These are phyloP conservation scores for Phytomonas sp. DNA, from an alignment of 208 protist species.

Conservation along the genomic window DNA sequence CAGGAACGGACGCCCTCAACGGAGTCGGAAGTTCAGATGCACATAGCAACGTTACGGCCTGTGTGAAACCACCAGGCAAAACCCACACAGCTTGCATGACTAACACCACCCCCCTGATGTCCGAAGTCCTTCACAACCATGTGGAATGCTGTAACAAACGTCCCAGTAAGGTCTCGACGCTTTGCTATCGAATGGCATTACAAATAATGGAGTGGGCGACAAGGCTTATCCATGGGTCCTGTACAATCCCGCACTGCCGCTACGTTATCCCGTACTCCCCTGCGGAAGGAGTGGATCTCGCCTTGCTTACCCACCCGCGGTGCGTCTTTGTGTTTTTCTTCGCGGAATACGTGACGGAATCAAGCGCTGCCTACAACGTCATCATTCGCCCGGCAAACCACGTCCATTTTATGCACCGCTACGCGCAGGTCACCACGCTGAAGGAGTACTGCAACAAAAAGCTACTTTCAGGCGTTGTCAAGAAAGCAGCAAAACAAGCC, in stretches of 20 bases:
- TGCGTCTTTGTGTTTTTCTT: constrained; percentile 88
- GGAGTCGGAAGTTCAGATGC: constrained; percentile 2
- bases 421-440: constrained; percentile 52
- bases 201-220: constrained; percentile 66
- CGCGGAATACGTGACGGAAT: constrained; percentile 68
- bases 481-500: not conserved
- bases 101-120: not conserved
- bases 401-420: constrained; percentile 45
- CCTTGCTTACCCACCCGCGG: constrained; percentile 48
- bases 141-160: not conserved
- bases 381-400: constrained; percentile 57
- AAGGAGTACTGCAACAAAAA: constrained; percentile 28
- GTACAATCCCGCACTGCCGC: constrained; percentile 16
- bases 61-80: too few relatives aligned
- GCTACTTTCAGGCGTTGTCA: not conserved
- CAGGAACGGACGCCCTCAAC: constrained; percentile 49
- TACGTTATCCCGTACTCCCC: constrained; percentile 55
- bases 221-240: constrained; percentile 40
- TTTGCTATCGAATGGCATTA: constrained; percentile 49
- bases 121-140: not conserved
- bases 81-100: not conserved
- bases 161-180: constrained; percentile 36
- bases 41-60: not conserved
- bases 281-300: constrained; percentile 74
- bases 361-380: constrained; percentile 51